Base-by-base conservation (phyloP, 2,329 filamentous ascomycete species). In the Coniella lustricola region DNA sequence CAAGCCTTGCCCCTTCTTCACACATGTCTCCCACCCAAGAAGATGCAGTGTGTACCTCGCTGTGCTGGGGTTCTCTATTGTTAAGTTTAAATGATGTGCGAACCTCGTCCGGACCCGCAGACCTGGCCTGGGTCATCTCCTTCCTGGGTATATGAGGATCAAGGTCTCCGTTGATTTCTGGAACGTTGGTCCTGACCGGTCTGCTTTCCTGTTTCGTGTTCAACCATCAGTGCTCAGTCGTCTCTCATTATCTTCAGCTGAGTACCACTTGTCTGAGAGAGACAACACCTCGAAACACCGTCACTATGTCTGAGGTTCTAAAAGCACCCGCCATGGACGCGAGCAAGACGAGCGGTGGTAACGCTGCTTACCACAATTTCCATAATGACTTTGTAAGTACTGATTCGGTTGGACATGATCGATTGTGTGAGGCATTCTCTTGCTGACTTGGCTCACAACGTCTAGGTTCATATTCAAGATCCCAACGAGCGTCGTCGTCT, bases 401-500 rank as follows among this genome's bases (percentile, higher is more conserved):
- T 17, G 29, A 7, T 32, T 9, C 34, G 34, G 4, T 74, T 75
- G n/a, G 25, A 29, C 25, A 29, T 29, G 25, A 29, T 5, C 25
- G 5, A 10, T 29, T 29, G 25, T 29, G 44, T 77, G 70, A 49
- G 63, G 8, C 7, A 16, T 14, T 14, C 17, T 10, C 36, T 1
- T 9, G 16, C 17, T 22, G n/a, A 29, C 17, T 29, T 43, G 18
- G n/a, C 33, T 29, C 13, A 16, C 58, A 25, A 29, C 14, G 16
- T n/a, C 4, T 16, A 45, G 42, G 52, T 69, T 31, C 74, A 79
- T 58, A 59, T 84, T 57, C 71, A 77, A 52, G 85, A 91, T 63
- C 79, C 85, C 52, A 88, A 89, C 56, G 86, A 91, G 73, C 82
- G 87, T 48, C 77, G 87, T 56, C 79, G 87, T 54, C 79, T 88